Base-by-base conservation (phyloP, 805 yeast species). In the Metschnikowia kofuensis region DNA sequence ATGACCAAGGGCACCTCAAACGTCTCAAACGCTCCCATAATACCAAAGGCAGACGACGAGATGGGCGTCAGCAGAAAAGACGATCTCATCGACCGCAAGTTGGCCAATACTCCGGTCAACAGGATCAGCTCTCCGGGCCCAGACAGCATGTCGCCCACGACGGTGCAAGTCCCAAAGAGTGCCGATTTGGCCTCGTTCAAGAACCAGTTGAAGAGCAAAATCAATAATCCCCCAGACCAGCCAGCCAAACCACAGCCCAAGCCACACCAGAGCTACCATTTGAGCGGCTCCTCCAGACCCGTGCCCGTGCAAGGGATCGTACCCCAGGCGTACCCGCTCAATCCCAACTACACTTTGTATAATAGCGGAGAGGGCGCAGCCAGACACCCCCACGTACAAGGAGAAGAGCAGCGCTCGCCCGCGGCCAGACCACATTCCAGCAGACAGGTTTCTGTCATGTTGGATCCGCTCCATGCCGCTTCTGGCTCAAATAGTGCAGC, bases 401-500 rank as follows among this genome's bases (percentile, higher is more conserved):
- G 28, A 5, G 40, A 44, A 12, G 38, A 48, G 38, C 40, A 38
- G 26, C 38, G 13, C 34, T 31, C 31, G 3, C 10, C 41, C 10
- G 13, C 21, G 4, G 38, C 34, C 16, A 27, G 45, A 14, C 49
- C 54, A 36, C 35, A 42, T 47, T 16, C 61, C 42, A 60, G 68
- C 11, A 64, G 79, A 40, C 74, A 75, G 50, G 60, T 65, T 32
- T 74, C 79, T 12, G 68, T 74, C 15, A 66, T 61, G 52, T 72
- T 65, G 64, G 72, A 68, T 50, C 72, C 73, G 5, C 60, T 67
- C 38, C 72, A 66, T 31, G 34, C 34, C 34, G 29, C 44, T 12
- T 28, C 44, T 13, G 44, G 35, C 21, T 21, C 21, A 10, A 31
- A 13, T 31, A 13, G 34, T 15, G 3, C 10, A 31, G 37, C 38